Percentiles rank a stretch among this genome's conserved stretches.
Evolutionary conservation across 257 asterid genomes (phyloP).

Genomic region (Solanum bulbocastanum): DNA sequence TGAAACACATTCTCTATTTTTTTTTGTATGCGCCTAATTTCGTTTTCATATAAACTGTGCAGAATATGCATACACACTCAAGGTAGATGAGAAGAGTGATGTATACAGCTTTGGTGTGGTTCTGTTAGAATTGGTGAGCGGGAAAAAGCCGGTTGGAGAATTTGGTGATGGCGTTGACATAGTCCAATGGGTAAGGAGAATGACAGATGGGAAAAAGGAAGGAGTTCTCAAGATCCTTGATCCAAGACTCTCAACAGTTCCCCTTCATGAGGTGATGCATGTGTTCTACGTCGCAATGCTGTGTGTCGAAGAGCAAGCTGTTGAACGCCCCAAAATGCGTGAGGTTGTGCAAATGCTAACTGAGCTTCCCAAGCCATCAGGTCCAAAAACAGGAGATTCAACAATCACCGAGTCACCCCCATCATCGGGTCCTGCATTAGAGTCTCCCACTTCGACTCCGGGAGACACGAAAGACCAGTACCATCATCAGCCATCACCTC

Average conservation of each 20-base stretch:
- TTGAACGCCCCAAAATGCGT: conserved; percentile 14
- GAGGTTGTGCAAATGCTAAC: conserved; percentile 24
- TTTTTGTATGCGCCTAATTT: background rate
- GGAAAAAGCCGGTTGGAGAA: conserved; percentile 15
- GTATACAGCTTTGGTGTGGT: conserved; percentile 24
- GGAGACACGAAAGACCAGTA: conserved; percentile 8
- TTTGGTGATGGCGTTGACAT: conserved; percentile 22
- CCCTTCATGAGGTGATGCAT: conserved; percentile 10
- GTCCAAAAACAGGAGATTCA: conserved; percentile 29
- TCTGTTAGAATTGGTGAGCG: conserved; percentile 11
- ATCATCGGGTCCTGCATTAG: conserved; percentile 22
- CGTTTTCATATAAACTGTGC: background rate
- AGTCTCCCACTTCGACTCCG: conserved; percentile 24
- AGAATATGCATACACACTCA: conserved; percentile 23
- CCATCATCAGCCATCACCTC: conserved; percentile 8
- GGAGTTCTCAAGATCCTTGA: background rate
- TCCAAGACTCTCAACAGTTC: conserved; percentile 2
- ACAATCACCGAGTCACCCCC: conserved; percentile 20
- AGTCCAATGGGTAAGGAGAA: conserved; percentile 5
- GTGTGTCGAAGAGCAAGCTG: conserved; percentile 4
- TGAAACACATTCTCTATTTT: background rate
- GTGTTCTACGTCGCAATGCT: conserved; percentile 13
- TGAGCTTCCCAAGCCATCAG: conserved; percentile 32
- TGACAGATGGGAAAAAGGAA: background rate
- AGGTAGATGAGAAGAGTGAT: conserved; percentile 20